Evolutionary conservation across 1,284 basidiomycete species (phyloP), one percentile per base, ranked within the genome.

Genomic region (Moesziomyces sp.): DNA sequence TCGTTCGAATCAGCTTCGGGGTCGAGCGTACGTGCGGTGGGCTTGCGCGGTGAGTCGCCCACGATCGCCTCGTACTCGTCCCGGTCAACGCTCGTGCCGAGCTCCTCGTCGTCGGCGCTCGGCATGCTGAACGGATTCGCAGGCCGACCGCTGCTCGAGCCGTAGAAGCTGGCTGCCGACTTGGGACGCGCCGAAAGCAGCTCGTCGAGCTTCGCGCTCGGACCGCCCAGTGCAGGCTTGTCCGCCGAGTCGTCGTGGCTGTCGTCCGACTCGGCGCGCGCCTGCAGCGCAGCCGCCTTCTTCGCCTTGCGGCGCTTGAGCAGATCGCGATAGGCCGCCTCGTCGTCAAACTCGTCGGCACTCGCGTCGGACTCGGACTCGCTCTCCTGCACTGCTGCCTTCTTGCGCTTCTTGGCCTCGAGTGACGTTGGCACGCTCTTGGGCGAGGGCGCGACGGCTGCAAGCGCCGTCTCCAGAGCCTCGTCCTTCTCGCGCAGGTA

Each of bases 401-500:
- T 43, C 43, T 70, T 63, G 11, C 52, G 57, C 54, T 59, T 59
- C 49, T 61, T 68, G 5, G n/a, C 38, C 30, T 49, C 46, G 40
- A 43, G n/a, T 18, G 16, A 11, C 11, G 33, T 23, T 0, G 5
- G 23, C 23, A 30, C 9, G 30, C 9, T 10, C 21, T 40, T 55
- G 52, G 23, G 46, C 42, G 46, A 24, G 14, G 42, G 24, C 21
- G 55, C 51, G 46, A 46, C 21, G 4, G 50, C 54, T 0, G 65
- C 51, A 23, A 75, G 63, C 4, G 60, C 73, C 57, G 56, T 58
- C 18, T 75, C 63, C 26, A 75, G 54, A 13, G 53, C 51, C 46
- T 74, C 67, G 26, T 75, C 67, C 48, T 75, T 71, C 70, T 91
- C 90, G 51, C 90, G 89, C 46, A 94, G 88, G 85, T 99, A 99